Base-by-base conservation (phyloP, 345 rosid genomes). In the Sisymbrium altissimum region DNA sequence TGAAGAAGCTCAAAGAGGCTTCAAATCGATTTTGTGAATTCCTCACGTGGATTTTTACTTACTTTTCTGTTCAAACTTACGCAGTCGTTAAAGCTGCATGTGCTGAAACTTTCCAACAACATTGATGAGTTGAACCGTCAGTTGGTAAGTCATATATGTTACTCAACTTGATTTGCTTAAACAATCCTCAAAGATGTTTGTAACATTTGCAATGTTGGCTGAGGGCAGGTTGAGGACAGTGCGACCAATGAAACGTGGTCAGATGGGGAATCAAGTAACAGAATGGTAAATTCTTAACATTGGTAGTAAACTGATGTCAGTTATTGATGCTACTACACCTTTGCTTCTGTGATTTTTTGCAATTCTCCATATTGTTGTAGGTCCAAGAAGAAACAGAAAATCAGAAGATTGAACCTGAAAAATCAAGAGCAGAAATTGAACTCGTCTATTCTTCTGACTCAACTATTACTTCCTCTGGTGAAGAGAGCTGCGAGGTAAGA, bases 51-150 rank as follows among this genome's bases (percentile, higher is more conserved):
- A 21, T 7, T 68, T 49, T 15, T 21, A n/a, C 41, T 30, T 71
- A 6, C 8, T 12, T 32, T 32, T 66, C 36, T 66, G 40, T 59
- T 52, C 29, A 17, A 66, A 71, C 36, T 60, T 65, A 33, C 82
- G 86, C 89, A 94, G 98, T 89, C 96, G 72, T 59, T 94, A 87
- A 91, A 94, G 80, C 90, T 89, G 69, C 92, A 94, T 82, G 88
- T 94, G 63, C 73, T 91, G 86, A 82, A 84, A 88, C 96, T 91
- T 70, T 75, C 86, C 48, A 82, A 64, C 71, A 88, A 84, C 79
- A 79, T 91, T 64, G 87, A 88, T 32, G 81, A 83, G 41, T 59
- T 88, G 82, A 82, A 88, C 73, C 83, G 65, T 63, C 83, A 84
- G 39, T 54, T 91, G 93, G 98, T 91, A 83, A 83, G 93, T 68